Conservation (phyloP, 2,329 filamentous ascomycete species). For the Nigrospora osmanthi region DNA sequence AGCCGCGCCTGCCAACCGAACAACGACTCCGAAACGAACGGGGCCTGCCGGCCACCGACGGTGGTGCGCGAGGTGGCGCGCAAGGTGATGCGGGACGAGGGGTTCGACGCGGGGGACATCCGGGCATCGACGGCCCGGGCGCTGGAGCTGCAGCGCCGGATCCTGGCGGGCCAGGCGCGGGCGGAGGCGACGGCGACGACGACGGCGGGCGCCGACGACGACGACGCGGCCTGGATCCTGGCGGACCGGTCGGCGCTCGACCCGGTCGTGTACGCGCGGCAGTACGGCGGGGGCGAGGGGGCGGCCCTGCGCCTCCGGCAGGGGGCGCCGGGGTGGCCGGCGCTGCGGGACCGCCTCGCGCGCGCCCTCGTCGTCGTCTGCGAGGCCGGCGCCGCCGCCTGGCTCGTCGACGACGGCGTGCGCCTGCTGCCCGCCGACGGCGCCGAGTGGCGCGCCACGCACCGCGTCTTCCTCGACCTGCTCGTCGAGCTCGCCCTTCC, state of each 20-base stretch:
- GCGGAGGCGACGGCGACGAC: conserved; percentile 14
- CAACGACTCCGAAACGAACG: not conserved
- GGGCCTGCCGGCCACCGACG: not conserved
- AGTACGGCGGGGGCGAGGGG: conserved; percentile 19
- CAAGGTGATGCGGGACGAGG: conserved; percentile 20
- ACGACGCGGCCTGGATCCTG: conserved; percentile 22
- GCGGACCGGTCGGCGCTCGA: conserved; percentile 35
- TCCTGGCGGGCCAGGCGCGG: conserved; percentile 25
- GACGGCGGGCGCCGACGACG: conserved; percentile 7
- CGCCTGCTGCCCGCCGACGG: conserved; percentile 20
- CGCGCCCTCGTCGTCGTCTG: conserved; percentile 26
- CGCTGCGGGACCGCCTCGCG: conserved; percentile 24
- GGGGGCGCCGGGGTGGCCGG: conserved; percentile 17
- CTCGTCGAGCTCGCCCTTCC: conserved; percentile 1
- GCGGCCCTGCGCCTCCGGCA: conserved; percentile 16
- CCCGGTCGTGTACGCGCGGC: conserved; percentile 28
- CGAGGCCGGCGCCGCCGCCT: conserved; percentile 22
- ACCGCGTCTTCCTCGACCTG: conserved; percentile 12
- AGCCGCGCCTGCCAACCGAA: not conserved
- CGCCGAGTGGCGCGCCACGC: conserved; percentile 13
- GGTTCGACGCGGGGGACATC: conserved; percentile 26
- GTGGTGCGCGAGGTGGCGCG: conserved; percentile 30
- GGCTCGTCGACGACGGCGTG: conserved; percentile 28
- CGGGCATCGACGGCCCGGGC: conserved; percentile 15
- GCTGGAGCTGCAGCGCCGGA: conserved; percentile 26